Base-by-base conservation (phyloP, 257 asterid genomes). In the Ilex aquifolium region DNA sequence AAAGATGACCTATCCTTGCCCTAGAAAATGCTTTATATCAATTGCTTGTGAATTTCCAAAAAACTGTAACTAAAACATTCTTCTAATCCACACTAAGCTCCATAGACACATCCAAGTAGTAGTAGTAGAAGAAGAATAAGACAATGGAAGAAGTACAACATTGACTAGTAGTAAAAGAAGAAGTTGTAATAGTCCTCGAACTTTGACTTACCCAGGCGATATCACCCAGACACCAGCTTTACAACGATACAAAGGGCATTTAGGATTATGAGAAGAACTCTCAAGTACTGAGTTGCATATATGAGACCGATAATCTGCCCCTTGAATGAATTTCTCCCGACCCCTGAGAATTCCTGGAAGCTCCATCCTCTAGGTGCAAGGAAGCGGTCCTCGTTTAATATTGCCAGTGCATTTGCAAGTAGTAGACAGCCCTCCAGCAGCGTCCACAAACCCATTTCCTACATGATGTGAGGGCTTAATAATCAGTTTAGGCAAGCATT, bases 291-390 rank as follows among this genome's bases (percentile, higher is more conserved):
- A 6, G 96, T 78, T 13, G 96, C 95, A 13, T 87, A 92, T 48
- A 85, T 83, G 42, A 92, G 89, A 52, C 97, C 99, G 30, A 92
- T 85, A 66, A 92, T 78, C 82, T 85, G 98, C 16, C 97, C 98
- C 81, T 92, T 92, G 57, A 89, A 65, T 4, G 98, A 87, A 75
- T 89, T 89, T 70, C 91, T 83, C 68, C 76, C 78, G 44, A 89
- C 77, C 53, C 99, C 99, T 56, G 95, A 85, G 62, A 75, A 92
- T 70, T 89, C 97, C 70, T 92, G 96, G 83, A 89, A 89, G 75
- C 96, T 87, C 99, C 99, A 92, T 32, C 99, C 95, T 77, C 89
- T 87, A 0, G 95, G 95, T 29, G 93, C 80, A 72, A 92, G 92
- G 67, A 88, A 89, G 52, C 95, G 88, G 66, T 89, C 98, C 72